Evolutionary conservation across 371 early-diverging fungal genomes (phyloP), one percentile per base, ranked within the genome.

Genomic region (Rhizopus stolonifer): DNA sequence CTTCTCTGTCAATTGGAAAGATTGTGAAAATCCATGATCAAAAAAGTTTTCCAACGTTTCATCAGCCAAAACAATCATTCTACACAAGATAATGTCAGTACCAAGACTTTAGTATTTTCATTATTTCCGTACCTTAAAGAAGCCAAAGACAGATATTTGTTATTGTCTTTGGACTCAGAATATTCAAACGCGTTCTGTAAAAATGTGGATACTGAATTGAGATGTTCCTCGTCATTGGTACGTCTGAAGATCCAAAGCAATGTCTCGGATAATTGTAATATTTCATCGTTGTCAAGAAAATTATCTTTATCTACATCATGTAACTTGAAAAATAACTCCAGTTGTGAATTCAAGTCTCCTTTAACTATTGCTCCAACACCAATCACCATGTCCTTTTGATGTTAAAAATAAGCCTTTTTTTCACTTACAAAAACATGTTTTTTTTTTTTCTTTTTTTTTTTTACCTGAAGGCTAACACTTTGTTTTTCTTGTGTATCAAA

Each of bases 251-350:
- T 68, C 69, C 89, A 92, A 26, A 96, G 70, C 10, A 97, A 64
- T 33, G 90, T 86, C 65, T 97, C 97, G 1, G 94, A 92, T 42
- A 95, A 69, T 44, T 88, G 87, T 46, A 95, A 71, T n/a, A 94
- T 74, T 56, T 95, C 94, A 33, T 95, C 89, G 29, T 88, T 84
- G 49, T 70, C 82, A 23, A 97, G 66, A 22, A 69, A 72, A 2
- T 85, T 87, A 55, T 92, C 87, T 46, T 79, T 67, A 61, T 92
- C 85, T 9, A 70, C 57, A 58, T 95, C 94, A 56, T 94, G 94
- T 52, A 94, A 65, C 10, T 85, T 75, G 60, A 94, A 96, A 56
- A 97, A 92, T 19, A 90, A 62, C 31, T 88, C 81, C 64, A 95
- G 87, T 33, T 89, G 84, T 1, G 81, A 77, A 69, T 91, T 85